phyloP scores from a whole-genome alignment of 1,139 yeast genomes.

The Geotrichum europaeum region DNA sequence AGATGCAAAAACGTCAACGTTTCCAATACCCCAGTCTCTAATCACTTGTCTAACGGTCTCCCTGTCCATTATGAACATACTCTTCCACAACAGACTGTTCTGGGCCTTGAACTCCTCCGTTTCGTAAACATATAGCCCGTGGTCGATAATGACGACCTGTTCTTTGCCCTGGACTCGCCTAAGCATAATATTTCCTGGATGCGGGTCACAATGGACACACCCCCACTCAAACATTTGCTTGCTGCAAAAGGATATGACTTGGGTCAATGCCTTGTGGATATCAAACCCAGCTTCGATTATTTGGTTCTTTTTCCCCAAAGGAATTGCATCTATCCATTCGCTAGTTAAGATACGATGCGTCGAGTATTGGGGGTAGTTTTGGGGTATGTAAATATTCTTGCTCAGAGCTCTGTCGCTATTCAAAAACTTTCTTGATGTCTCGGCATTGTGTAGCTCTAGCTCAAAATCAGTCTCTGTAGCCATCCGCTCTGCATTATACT shows the following conservation, averaged over 20 bases:
- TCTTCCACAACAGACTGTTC: constrained; percentile 60
- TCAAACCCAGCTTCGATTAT: constrained; percentile 42
- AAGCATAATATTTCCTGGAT: constrained; percentile 69
- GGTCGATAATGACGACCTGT: constrained; percentile 64
- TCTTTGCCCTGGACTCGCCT: constrained; percentile 42
- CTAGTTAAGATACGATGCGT: constrained; percentile 51
- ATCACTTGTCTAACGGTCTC: constrained; percentile 48
- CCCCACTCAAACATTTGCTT: constrained; percentile 73
- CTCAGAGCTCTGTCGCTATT: constrained; percentile 35
- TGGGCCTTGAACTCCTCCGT: constrained; percentile 47
- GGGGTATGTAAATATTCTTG: constrained; percentile 47
- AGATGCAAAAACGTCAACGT: constrained; percentile 58
- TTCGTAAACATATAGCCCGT: constrained; percentile 61
- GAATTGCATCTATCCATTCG: constrained; percentile 74
- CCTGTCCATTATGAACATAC: constrained; percentile 49
- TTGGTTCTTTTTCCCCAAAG: constrained; percentile 44
- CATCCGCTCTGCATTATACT: constrained; percentile 54
- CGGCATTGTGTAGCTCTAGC: constrained; percentile 51
- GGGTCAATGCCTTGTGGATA: constrained; percentile 44
- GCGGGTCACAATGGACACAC: constrained; percentile 74
- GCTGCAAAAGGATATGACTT: constrained; percentile 52
- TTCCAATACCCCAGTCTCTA: constrained; percentile 63
- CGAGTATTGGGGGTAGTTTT: constrained; percentile 42
- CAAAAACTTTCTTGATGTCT: constrained; percentile 33
- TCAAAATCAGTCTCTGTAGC: constrained; percentile 56